These are phyloP conservation scores for Populus hybrid DNA, from an alignment of 441 rosid genomes.

Conservation along the genomic window DNA sequence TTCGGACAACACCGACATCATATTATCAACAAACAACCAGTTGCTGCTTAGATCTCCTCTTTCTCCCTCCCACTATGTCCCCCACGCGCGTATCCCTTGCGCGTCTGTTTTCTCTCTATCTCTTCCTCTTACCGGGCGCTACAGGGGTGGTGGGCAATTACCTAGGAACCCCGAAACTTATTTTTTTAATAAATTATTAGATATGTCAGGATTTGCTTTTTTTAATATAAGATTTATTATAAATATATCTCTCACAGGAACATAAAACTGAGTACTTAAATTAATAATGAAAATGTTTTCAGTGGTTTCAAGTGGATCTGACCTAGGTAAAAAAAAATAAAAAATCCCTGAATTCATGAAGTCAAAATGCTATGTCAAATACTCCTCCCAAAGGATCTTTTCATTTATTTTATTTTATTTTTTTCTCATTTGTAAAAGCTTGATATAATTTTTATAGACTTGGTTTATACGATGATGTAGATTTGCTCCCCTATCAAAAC, in stretches of 20 bases:
- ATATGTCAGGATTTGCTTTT: no score
- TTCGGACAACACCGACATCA: background rate
- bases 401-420: background rate
- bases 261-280: no score
- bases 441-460: no score
- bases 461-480: no score
- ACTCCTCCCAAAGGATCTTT: background rate
- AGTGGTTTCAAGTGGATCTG: background rate
- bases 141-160: no score
- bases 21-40: background rate
- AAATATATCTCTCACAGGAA: no score
- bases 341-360: background rate
- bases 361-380: background rate
- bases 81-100: background rate
- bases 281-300: no score
- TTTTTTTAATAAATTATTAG: no score
- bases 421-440: background rate
- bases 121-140: no score
- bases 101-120: background rate
- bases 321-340: background rate
- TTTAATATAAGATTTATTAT: no score
- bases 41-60: slow-evolving; percentile 3
- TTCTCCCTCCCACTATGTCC: background rate
- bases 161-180: background rate
- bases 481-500: no score